These are phyloP conservation scores for Cutaneotrichosporon arboriforme DNA, from an alignment of 1,284 basidiomycete species.

Conservation along the genomic window DNA sequence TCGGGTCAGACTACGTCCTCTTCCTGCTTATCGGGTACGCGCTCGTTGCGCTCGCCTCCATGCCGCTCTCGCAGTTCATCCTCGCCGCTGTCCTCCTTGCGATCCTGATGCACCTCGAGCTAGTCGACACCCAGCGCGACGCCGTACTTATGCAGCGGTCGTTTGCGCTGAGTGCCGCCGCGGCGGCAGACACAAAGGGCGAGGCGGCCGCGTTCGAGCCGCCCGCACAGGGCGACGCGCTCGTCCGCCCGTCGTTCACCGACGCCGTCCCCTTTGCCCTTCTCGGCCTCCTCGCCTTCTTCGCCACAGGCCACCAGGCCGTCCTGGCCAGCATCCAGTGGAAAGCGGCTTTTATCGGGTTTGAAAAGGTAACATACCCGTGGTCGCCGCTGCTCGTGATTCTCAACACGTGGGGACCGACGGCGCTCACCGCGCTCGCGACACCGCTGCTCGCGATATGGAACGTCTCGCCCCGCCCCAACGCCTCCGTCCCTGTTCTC, in stretches of 20 bases:
- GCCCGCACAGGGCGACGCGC: constrained; percentile 44
- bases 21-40: constrained; percentile 66
- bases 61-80: constrained; percentile 75
- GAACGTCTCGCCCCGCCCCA: constrained; percentile 69
- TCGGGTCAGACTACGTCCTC: constrained; percentile 78
- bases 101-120: constrained; percentile 66
- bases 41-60: constrained; percentile 61
- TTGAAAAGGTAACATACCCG: constrained; percentile 63
- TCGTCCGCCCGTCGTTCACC: constrained; percentile 55
- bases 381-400: constrained; percentile 71
- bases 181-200: constrained; percentile 5
- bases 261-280: constrained; percentile 69
- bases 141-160: constrained; percentile 52
- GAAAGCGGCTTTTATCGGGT: constrained; percentile 84
- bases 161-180: constrained; percentile 26
- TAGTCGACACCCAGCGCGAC: constrained; percentile 73
- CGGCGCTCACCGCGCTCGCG: constrained; percentile 61
- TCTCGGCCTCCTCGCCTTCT: constrained; percentile 71
- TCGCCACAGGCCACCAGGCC: constrained; percentile 86
- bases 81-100: constrained; percentile 62
- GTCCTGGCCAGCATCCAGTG: constrained; percentile 88
- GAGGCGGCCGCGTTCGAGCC: constrained; percentile 46
- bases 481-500: constrained; percentile 37
- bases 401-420: constrained; percentile 72
- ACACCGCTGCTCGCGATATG: constrained; percentile 73